Evolutionary conservation across 805 yeast genomes (phyloP).

Genomic region (Danielia reshetovae): DNA sequence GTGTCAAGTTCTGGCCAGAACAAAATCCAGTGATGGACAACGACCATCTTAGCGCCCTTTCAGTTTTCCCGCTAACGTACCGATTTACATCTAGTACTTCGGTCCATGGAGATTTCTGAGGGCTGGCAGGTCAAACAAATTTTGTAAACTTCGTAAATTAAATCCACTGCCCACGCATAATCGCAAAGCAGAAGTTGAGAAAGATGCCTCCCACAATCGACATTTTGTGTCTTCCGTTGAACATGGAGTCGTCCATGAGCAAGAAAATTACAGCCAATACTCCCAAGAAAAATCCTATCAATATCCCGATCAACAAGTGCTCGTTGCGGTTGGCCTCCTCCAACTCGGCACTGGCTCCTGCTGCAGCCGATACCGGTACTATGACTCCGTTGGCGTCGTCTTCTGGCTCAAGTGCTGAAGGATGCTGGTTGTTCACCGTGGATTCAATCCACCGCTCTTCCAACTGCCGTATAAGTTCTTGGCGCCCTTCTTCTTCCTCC

Average conservation of each 20-base stretch:
- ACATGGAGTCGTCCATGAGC: constrained; percentile 54
- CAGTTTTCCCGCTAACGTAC: constrained; percentile 20
- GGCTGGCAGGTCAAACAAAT: constrained; percentile 49
- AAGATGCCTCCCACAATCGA: constrained; percentile 69
- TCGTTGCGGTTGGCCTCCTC: constrained; percentile 44
- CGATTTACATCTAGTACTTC: constrained; percentile 17
- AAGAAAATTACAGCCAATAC: constrained; percentile 59
- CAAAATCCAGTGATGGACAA: constrained; percentile 33
- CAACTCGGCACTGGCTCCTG: constrained; percentile 23
- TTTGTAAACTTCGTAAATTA: background rate
- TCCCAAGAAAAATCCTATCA: constrained; percentile 75
- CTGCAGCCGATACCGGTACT: constrained; percentile 5
- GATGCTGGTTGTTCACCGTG: constrained; percentile 37
- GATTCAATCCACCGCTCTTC: constrained; percentile 90
- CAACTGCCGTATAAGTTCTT: constrained; percentile 48
- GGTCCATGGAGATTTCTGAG: constrained; percentile 29
- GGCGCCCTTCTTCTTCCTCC: constrained; percentile 41
- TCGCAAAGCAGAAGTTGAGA: constrained; percentile 64
- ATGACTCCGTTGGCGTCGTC: constrained; percentile 1
- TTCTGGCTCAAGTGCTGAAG: background rate
- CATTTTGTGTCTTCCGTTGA: constrained; percentile 60
- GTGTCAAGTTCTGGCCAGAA: constrained; percentile 51
- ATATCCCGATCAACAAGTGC: constrained; percentile 65
- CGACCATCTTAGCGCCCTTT: constrained; percentile 48
- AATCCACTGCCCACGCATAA: constrained; percentile 34